phyloP scores from a whole-genome alignment of 2,329 filamentous ascomycete species.

The Aureobasidium mangrovei region DNA sequence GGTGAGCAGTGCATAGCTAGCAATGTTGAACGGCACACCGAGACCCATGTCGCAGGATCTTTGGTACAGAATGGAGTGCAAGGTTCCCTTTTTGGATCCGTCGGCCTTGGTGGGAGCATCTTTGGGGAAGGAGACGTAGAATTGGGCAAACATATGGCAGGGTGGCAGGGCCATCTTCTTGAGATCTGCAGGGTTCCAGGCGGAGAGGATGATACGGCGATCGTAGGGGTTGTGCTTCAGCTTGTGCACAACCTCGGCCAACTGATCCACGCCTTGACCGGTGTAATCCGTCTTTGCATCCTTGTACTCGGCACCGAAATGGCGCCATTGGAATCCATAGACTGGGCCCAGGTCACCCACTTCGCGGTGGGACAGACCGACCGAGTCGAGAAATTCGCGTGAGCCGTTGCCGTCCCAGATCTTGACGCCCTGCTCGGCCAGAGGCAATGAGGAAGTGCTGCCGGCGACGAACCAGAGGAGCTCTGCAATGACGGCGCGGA shows the following conservation, averaged over 20 bases:
- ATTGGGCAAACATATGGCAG: slow-evolving; percentile 97
- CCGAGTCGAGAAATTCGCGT: slow-evolving; percentile 77
- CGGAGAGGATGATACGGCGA: slow-evolving; percentile 77
- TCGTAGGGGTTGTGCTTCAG: slow-evolving; percentile 78
- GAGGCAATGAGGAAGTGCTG: slow-evolving; percentile 66
- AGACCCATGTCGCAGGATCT: slow-evolving; percentile 94
- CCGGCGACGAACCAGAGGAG: slow-evolving; percentile 93
- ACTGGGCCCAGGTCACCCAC: slow-evolving; percentile 89
- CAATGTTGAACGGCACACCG: slow-evolving; percentile 96
- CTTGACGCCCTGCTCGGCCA: slow-evolving; percentile 74
- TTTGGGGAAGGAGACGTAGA: slow-evolving; percentile 71
- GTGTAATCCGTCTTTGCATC: slow-evolving; percentile 73
- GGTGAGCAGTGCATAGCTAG: slow-evolving; percentile 83
- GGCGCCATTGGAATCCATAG: slow-evolving; percentile 98
- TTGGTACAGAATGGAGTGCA: slow-evolving; percentile 89
- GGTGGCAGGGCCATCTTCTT: slow-evolving; percentile 85
- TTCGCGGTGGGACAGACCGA: slow-evolving; percentile 71
- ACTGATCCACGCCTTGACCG: slow-evolving; percentile 84
- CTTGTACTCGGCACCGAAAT: slow-evolving; percentile 87
- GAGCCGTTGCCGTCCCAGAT: slow-evolving; percentile 99
- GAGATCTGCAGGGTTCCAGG: slow-evolving; percentile 88
- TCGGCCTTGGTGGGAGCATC: slow-evolving; percentile 22
- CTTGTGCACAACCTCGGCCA: slow-evolving; percentile 83
- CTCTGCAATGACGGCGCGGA: slow-evolving; percentile 80
- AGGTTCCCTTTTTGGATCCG: slow-evolving; percentile 49